Percentiles rank a stretch among this genome's conserved stretches.
These are phyloP conservation scores for Aspergillus glaucus DNA, from an alignment of 2,329 filamentous ascomycete species.

Conservation along the genomic window DNA sequence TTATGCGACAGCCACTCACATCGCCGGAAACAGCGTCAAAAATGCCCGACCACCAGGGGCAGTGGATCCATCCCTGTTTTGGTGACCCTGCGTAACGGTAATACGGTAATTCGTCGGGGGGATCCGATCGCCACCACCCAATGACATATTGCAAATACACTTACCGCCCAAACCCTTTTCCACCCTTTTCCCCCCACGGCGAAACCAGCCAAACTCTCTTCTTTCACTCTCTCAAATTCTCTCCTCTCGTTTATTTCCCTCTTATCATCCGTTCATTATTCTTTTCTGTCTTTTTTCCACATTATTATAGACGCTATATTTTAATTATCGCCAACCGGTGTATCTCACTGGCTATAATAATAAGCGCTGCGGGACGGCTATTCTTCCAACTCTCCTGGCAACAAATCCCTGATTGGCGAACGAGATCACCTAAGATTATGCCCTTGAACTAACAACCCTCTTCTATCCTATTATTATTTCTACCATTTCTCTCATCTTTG, in stretches of 20 bases:
- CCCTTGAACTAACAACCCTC: neutral
- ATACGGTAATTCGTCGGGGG: neutral
- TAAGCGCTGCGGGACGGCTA: conserved; percentile 2
- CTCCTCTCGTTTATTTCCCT: neutral
- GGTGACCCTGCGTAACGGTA: neutral
- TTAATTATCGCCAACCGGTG: neutral
- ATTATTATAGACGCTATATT: neutral
- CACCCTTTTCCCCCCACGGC: neutral
- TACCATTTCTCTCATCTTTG: neutral
- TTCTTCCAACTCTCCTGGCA: neutral
- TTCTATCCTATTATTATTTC: neutral
- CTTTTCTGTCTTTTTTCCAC: neutral
- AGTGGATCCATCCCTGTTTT: neutral
- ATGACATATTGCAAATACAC: neutral
- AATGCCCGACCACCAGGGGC: neutral
- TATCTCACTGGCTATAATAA: neutral
- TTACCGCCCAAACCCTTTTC: neutral
- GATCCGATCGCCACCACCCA: neutral
- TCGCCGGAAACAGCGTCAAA: neutral
- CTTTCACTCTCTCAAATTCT: neutral
- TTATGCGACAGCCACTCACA: neutral
- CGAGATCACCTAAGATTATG: neutral
- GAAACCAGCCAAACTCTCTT: neutral
- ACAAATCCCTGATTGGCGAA: neutral
- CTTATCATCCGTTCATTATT: neutral